Evolutionary conservation across 2,329 filamentous ascomycete species (phyloP).

Genomic region (Xylaria sp.): DNA sequence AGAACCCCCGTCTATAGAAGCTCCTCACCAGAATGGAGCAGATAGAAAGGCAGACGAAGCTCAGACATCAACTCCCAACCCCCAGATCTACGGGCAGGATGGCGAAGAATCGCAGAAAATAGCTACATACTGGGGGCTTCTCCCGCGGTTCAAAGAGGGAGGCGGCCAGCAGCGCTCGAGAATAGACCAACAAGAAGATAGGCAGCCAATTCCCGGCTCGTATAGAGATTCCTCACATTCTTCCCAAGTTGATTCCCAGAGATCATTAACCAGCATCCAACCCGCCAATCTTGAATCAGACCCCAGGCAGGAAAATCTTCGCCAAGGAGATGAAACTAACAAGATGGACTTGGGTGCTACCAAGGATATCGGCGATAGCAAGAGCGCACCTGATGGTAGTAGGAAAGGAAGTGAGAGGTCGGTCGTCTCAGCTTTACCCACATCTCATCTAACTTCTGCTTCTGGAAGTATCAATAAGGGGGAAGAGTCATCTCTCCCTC

Average conservation of each 20-base stretch:
- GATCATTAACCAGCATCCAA: constrained; percentile 32
- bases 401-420: constrained; percentile 22
- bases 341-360: neutral
- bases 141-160: constrained; percentile 39
- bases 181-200: constrained; percentile 2
- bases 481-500: constrained; percentile 31
- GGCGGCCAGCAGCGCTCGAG: constrained; percentile 11
- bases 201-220: constrained; percentile 5
- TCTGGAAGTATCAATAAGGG: constrained; percentile 16
- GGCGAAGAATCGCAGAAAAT: constrained; percentile 31
- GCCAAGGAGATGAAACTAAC: constrained; percentile 21
- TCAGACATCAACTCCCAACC: constrained; percentile 19
- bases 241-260: constrained; percentile 30
- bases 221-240: constrained; percentile 17
- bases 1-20: constrained; percentile 22
- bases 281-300: constrained; percentile 28
- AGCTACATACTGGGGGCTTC: constrained; percentile 46
- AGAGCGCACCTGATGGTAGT: neutral
- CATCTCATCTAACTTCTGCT: constrained; percentile 9
- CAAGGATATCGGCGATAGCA: neutral
- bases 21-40: constrained; percentile 26
- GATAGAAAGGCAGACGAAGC: constrained; percentile 30
- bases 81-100: constrained; percentile 14
- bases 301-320: constrained; percentile 39
- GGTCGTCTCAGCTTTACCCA: constrained; percentile 30